These are phyloP conservation scores for Beauveria varroae DNA, from an alignment of 2,329 filamentous ascomycete species.

Conservation along the genomic window DNA sequence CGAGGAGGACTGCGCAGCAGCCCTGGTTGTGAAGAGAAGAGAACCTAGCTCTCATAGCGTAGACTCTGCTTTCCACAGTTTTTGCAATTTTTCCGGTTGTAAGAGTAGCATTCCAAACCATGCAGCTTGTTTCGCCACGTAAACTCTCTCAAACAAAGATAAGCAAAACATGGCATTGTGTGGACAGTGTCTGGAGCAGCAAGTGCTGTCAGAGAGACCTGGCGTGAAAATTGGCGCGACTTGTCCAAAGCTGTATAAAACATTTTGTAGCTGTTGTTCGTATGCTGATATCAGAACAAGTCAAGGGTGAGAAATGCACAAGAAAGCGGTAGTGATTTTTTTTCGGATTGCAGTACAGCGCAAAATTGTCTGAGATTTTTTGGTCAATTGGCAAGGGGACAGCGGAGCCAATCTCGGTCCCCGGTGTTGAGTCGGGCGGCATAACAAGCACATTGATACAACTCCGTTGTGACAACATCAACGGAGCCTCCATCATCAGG, in stretches of 20 bases:
- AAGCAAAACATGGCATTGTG: conserved; percentile 9
- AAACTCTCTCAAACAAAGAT: conserved; percentile 15
- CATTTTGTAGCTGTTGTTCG: conserved; percentile 2
- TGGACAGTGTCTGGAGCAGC: not conserved
- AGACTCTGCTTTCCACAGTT: not conserved
- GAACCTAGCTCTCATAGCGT: not conserved
- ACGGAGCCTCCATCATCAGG: not conserved
- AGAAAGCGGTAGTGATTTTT: not conserved
- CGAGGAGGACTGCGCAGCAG: conserved; percentile 30
- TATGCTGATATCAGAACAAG: conserved; percentile 5
- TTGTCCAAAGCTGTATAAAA: conserved; percentile 3
- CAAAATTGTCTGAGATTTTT: conserved; percentile 5
- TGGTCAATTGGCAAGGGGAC: not conserved
- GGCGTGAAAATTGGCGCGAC: not conserved
- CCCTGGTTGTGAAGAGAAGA: conserved; percentile 15
- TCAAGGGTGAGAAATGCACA: not conserved
- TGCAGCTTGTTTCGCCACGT: conserved; percentile 13
- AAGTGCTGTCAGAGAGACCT: not conserved
- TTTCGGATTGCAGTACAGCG: conserved; percentile 6
- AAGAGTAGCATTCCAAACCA: not conserved
- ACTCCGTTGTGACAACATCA: not conserved
- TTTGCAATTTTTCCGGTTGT: conserved; percentile 6
- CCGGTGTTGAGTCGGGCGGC: not conserved
- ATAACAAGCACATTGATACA: conserved; percentile 8
- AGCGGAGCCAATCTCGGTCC: conserved; percentile 4